Evolutionary conservation across 345 rosid genomes (phyloP).

Genomic region (Brassica rapa): DNA sequence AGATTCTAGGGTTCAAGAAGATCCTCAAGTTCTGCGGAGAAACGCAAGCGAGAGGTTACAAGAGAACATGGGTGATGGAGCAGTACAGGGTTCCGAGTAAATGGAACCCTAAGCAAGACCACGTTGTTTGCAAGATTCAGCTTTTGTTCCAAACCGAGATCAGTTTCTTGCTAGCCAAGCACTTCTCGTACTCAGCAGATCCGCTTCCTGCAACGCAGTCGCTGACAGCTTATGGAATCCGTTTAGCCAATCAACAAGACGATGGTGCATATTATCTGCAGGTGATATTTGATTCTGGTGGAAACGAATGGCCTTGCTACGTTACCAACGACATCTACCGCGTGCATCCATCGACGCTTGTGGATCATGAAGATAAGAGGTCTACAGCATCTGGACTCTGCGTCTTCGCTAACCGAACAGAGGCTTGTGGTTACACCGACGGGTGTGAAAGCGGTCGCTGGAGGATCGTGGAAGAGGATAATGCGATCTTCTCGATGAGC

Average conservation of each 20-base stretch:
- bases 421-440: neutral
- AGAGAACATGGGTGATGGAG: conserved; percentile 21
- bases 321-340: neutral
- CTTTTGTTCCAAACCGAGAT: neutral
- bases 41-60: neutral
- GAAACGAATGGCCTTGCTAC: neutral
- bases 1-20: conserved; percentile 33
- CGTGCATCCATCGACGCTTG: neutral
- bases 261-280: neutral
- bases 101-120: neutral
- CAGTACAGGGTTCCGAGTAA: neutral
- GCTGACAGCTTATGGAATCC: neutral
- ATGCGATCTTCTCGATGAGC: neutral
- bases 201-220: neutral
- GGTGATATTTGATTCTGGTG: neutral
- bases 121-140: conserved; percentile 26
- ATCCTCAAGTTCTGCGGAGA: neutral
- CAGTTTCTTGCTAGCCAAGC: conserved; percentile 19
- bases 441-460: neutral
- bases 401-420: neutral
- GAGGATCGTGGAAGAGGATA: neutral
- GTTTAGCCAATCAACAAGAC: neutral
- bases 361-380: neutral
- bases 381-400: neutral
- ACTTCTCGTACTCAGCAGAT: neutral